Base-by-base conservation (phyloP, 2,329 filamentous ascomycete species). In the Pseudocercospora pini-densiflorae region DNA sequence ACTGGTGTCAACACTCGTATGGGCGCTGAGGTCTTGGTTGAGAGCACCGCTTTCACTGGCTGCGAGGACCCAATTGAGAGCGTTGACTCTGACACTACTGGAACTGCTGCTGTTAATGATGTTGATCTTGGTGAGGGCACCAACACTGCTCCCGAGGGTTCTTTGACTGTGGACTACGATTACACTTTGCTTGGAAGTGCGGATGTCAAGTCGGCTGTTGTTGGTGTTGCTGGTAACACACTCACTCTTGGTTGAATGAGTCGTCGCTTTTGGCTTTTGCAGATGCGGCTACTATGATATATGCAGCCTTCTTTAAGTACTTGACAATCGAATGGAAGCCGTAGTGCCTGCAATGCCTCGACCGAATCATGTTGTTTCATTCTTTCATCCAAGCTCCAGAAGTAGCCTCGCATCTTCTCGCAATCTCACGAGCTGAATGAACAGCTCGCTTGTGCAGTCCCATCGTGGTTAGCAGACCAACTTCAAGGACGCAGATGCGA, bases 11-110 rank as follows among this genome's bases (percentile, higher is more conserved):
- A 83, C 76, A 79, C 79, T 7, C 77, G 81, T 59, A 72, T 77
- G 62, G 79, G 79, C 53, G 81, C 81, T 0, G 77, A 82, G 72
- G 70, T 80, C 7, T 79, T 82, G 23, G 80, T 82, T 16, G 76
- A 83, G 74, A 77, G 77, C 72, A 80, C 79, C 60, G 79, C 77
- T 54, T 81, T 80, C 64, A 69, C 69, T 29, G 69, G 65, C 43
- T 57, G 72, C 54, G 76, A 75, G 69, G 77, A 78, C 71, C 70
- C 79, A 2, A 70, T 82, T 6, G 77, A 77, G 71, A 73, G 70
- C 43, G 74, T 71, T 16, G 77, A 77, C 58, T 68, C 57, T 12
- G 75, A 76, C 6, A 75, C 72, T 53, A 68, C 62, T 8, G 80
- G 80, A 5, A 79, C 71, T 57, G 80, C 80, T 9, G 77, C 79